These are phyloP conservation scores for Penium margaritaceum DNA, from an alignment of 139 green algal species.

Conservation along the genomic window DNA sequence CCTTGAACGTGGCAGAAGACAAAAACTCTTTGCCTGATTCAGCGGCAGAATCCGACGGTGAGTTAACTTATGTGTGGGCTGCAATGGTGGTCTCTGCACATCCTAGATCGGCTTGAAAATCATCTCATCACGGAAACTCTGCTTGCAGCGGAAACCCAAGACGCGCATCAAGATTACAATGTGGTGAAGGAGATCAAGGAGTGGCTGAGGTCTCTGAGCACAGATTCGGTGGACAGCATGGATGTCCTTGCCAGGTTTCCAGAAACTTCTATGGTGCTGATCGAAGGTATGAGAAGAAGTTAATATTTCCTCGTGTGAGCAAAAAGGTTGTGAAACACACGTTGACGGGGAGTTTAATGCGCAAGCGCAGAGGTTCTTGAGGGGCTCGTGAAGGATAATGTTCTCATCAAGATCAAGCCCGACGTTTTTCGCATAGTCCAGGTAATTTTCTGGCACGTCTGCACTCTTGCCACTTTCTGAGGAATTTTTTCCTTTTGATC, in stretches of 20 bases:
- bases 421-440: no score
- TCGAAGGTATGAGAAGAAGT: not conserved
- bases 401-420: no score
- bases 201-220: no score
- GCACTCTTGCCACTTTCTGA: no score
- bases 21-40: not conserved
- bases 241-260: constrained; percentile 25
- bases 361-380: no score
- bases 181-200: constrained; percentile 11
- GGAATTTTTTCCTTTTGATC: no score
- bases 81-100: not conserved
- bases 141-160: not conserved
- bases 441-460: no score
- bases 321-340: no score
- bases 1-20: not conserved
- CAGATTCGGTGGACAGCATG: not conserved
- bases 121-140: not conserved
- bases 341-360: no score
- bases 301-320: no score
- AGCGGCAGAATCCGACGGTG: not conserved
- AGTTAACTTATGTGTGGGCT: not conserved
- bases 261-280: constrained; percentile 12
- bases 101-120: not conserved
- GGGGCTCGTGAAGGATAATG: no score
- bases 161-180: not conserved